phyloP scores from a whole-genome alignment of 169 alveolate species.

The Eimeria mitis region DNA sequence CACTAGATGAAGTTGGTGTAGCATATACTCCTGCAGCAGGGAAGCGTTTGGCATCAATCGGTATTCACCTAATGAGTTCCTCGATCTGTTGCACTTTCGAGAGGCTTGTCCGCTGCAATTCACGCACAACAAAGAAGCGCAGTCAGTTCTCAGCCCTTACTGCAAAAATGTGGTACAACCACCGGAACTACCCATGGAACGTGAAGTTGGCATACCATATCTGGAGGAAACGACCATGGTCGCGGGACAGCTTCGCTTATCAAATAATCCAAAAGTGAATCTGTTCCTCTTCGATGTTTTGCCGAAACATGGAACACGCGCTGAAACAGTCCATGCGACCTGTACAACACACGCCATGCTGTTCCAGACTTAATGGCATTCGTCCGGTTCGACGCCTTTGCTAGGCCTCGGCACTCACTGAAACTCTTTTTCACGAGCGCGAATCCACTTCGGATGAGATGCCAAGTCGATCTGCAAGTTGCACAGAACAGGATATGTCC shows the following conservation, averaged over 20 bases:
- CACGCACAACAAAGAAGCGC: not conserved
- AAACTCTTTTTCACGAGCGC: conserved; percentile 80
- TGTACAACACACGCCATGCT: conserved; percentile 74
- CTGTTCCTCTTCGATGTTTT: conserved; percentile 88
- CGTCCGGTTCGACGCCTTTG: not conserved
- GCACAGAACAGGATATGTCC: not conserved
- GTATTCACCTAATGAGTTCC: conserved; percentile 76
- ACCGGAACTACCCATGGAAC: not conserved
- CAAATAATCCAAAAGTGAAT: conserved; percentile 86
- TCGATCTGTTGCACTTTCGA: conserved; percentile 82
- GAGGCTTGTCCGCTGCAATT: conserved; percentile 81
- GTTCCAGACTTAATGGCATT: not conserved
- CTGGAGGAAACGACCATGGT: conserved; percentile 91
- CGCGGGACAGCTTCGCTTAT: conserved; percentile 85
- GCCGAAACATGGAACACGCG: conserved; percentile 90
- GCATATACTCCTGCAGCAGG: not conserved
- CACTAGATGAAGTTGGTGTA: not conserved
- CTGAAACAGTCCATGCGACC: conserved; percentile 90
- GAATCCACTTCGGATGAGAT: conserved; percentile 83
- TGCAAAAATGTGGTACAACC: not conserved
- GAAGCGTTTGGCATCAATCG: not conserved
- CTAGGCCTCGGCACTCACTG: conserved; percentile 22
- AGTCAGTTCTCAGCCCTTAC: not conserved
- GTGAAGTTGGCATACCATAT: conserved; percentile 68
- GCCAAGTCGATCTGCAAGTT: conserved; percentile 78